Evolutionary conservation across 768 basidiomycete species (phyloP).

Genomic region (Kwoniella newhampshirensis): DNA sequence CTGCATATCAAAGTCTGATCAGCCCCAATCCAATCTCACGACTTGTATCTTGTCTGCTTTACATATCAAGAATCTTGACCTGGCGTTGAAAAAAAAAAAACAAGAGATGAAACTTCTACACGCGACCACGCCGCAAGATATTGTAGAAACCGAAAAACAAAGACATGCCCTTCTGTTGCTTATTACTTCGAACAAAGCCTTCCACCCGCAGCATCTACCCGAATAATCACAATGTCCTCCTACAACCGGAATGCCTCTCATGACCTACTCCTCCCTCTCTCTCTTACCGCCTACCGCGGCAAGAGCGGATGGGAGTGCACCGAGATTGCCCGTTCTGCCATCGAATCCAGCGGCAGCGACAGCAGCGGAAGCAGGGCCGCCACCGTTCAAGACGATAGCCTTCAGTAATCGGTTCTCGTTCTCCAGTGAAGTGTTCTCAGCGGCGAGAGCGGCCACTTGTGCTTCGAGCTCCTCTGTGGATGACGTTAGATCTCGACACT

Average conservation of each 20-base stretch:
- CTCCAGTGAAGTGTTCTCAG: constrained; percentile 42
- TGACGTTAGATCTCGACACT: constrained; percentile 8
- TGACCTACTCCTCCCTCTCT: constrained; percentile 15
- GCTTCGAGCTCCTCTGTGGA: constrained; percentile 43
- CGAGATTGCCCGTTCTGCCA: not conserved
- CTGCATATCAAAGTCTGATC: no score
- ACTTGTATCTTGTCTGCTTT: no score
- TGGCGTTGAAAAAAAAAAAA: no score
- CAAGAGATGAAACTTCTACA: no score
- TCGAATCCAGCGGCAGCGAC: constrained; percentile 1
- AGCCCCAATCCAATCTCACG: no score
- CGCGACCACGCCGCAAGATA: no score
- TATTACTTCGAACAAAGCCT: constrained; percentile 5
- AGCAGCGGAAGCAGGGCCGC: constrained; percentile 2
- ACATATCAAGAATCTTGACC: no score
- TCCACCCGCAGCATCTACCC: not conserved
- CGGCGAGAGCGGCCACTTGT: constrained; percentile 35
- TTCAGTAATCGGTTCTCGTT: constrained; percentile 46
- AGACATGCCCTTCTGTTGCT: no score
- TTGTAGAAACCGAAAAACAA: no score
- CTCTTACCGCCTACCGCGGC: constrained; percentile 23
- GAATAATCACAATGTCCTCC: not conserved
- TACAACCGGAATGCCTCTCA: not conserved
- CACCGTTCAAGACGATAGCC: constrained; percentile 38
- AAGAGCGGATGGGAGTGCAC: constrained; percentile 14